Evolutionary conservation across 257 asterid genomes (phyloP).

Genomic region (Solanum medicagineum): DNA sequence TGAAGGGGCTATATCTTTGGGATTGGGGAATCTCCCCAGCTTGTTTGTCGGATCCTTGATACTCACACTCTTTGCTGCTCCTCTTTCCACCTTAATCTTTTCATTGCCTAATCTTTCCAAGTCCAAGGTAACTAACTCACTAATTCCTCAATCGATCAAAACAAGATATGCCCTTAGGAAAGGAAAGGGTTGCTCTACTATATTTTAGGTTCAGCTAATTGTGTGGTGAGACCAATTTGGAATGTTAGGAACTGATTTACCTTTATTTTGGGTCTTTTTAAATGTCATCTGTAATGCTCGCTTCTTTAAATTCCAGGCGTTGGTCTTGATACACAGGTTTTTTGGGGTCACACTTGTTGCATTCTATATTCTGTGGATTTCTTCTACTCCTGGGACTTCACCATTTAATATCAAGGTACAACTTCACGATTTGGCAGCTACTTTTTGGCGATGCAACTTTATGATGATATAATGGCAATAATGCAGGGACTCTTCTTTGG

Average conservation of each 20-base stretch:
- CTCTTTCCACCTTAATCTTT: slow-evolving; percentile 79
- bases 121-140: slow-evolving; percentile 43
- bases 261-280: neutral
- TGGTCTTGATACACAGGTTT: slow-evolving; percentile 76
- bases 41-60: slow-evolving; percentile 81
- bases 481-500: slow-evolving; percentile 38
- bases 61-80: slow-evolving; percentile 87
- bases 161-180: too few species aligned
- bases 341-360: slow-evolving; percentile 71
- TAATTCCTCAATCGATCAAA: neutral
- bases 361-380: slow-evolving; percentile 69
- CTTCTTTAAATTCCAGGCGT: slow-evolving; percentile 50
- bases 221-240: neutral
- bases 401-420: slow-evolving; percentile 46
- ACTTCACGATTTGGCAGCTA: neutral
- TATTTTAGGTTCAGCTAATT: neutral
- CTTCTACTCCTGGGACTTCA: slow-evolving; percentile 63
- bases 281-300: slow-evolving; percentile 3
- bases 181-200: too few species aligned
- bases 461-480: neutral
- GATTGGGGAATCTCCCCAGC: slow-evolving; percentile 66
- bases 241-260: neutral
- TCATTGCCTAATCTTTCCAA: slow-evolving; percentile 91
- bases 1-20: slow-evolving; percentile 97
- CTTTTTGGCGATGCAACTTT: neutral